phyloP scores from a whole-genome alignment of 768 basidiomycete genomes.

The Lactarius psammicola region DNA sequence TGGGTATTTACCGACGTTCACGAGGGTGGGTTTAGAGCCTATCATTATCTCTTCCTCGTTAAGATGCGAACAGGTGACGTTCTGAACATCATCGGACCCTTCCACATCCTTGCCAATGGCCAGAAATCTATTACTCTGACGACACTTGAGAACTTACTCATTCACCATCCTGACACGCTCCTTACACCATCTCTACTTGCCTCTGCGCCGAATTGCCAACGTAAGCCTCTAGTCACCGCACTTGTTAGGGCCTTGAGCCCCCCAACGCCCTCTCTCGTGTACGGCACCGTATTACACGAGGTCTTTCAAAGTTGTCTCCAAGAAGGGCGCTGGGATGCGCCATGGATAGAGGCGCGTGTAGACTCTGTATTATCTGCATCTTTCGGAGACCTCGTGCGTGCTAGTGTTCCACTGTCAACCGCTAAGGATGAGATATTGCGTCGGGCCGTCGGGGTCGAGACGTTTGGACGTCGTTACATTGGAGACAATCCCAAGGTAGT shows the following conservation, averaged over 20 bases:
- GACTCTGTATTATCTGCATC: slow-evolving; percentile 52
- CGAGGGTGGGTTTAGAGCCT: slow-evolving; percentile 43
- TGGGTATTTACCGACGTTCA: slow-evolving; percentile 69
- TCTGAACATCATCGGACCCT: slow-evolving; percentile 69
- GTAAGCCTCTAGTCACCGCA: slow-evolving; percentile 79
- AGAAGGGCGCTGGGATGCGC: slow-evolving; percentile 58
- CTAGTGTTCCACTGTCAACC: slow-evolving; percentile 57
- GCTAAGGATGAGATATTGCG: slow-evolving; percentile 60
- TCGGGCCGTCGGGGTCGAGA: slow-evolving; percentile 61
- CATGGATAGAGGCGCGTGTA: slow-evolving; percentile 59
- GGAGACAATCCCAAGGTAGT: slow-evolving; percentile 60
- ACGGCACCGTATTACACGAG: slow-evolving; percentile 93
- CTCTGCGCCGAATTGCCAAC: slow-evolving; percentile 75
- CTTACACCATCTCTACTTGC: slow-evolving; percentile 89
- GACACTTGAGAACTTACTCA: slow-evolving; percentile 63
- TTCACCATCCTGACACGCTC: slow-evolving; percentile 91
- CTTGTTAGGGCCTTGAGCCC: slow-evolving; percentile 60
- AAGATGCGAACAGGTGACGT: slow-evolving; percentile 59
- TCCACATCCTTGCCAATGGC: slow-evolving; percentile 32
- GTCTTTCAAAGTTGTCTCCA: slow-evolving; percentile 80
- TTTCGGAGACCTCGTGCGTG: slow-evolving; percentile 60
- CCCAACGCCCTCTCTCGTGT: slow-evolving; percentile 66
- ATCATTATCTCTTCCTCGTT: neutral
- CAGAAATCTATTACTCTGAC: slow-evolving; percentile 52
- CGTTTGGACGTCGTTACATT: slow-evolving; percentile 68